Base-by-base conservation (phyloP, 2,329 filamentous ascomycete genomes). In the Colletotrichum viniferum region DNA sequence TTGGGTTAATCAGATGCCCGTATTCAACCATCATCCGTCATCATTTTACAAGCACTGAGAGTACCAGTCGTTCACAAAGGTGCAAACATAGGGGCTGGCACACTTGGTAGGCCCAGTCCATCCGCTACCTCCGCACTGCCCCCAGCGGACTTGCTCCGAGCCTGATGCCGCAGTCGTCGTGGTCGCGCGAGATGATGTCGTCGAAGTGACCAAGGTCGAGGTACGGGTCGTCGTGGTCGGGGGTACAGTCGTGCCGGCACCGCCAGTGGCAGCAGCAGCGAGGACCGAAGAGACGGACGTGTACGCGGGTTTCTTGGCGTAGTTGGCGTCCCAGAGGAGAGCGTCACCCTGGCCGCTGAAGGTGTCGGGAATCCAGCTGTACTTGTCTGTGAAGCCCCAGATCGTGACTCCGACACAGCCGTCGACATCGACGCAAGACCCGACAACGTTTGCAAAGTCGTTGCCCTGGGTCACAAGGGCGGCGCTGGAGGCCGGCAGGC, bases 391-490 rank as follows among this genome's bases (percentile, higher is more conserved):
- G 72, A 85, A 83, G 76, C 85, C 85, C 86, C 86, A 88, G 64
- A 86, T 79, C 1, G 86, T 87, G 13, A 88, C 80, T 28, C 86
- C 87, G 12, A 88, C 83, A 73, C 87, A 88, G 60, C 76, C 70
- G 34, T 79, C 76, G 8, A 84, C 83, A 36, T 85, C 83, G 13
- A 86, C 74, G 71, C 85, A 87, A 2, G 84, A 81, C 7, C 81
- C 82, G 7, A 86, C 83, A 10, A 83, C 82, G 55, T 79, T 76
- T 43, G 80, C 85, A 76, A 90, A 92, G 65, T 88, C 87, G 21
- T 79, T 78, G 1, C 86, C 86, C 82, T 92, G 90, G 30, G 85
- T 84, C 18, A 81, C 80, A 21, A 86, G 80, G 34, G 84, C 84
- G 2, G 83, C 79, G 2, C 81, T 79, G 5, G 83, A 86, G 5